Percentiles rank a stretch among this genome's conserved stretches.
These are phyloP conservation scores for Amanita fuliginea DNA, from an alignment of 768 basidiomycete species.

Conservation along the genomic window DNA sequence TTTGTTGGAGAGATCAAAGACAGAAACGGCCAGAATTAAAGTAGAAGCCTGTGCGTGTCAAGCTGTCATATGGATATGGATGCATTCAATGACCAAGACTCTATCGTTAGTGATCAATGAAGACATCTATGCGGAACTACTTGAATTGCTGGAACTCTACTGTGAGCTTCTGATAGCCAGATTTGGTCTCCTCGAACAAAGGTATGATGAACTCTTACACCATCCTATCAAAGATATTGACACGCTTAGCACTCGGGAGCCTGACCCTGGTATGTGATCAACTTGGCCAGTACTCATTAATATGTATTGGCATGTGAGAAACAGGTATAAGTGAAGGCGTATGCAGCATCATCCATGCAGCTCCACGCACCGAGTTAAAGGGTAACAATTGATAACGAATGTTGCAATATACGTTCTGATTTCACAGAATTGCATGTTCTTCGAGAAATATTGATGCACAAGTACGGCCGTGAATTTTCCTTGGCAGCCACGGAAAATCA, in stretches of 20 bases:
- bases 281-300: neutral
- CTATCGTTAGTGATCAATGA: constrained; percentile 60
- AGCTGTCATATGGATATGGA: constrained; percentile 9
- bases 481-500: constrained; percentile 79
- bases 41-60: constrained; percentile 63
- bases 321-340: constrained; percentile 64
- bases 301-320: neutral
- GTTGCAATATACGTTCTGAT: neutral
- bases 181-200: constrained; percentile 85
- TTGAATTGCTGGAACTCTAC: constrained; percentile 91
- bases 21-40: constrained; percentile 79
- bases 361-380: constrained; percentile 86
- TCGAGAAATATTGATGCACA: constrained; percentile 92
- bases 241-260: constrained; percentile 53
- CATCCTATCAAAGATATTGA: constrained; percentile 8
- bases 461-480: constrained; percentile 89
- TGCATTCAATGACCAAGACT: neutral
- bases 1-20: constrained; percentile 65
- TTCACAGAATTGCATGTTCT: constrained; percentile 76
- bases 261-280: constrained; percentile 57
- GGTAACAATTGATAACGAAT: constrained; percentile 27
- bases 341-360: constrained; percentile 80
- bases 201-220: constrained; percentile 38
- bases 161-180: constrained; percentile 89
- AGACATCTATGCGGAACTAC: constrained; percentile 74